Percentiles rank a stretch among this genome's conserved stretches.
Evolutionary conservation across 345 rosid species (phyloP).

Genomic region (Citrus inodora): DNA sequence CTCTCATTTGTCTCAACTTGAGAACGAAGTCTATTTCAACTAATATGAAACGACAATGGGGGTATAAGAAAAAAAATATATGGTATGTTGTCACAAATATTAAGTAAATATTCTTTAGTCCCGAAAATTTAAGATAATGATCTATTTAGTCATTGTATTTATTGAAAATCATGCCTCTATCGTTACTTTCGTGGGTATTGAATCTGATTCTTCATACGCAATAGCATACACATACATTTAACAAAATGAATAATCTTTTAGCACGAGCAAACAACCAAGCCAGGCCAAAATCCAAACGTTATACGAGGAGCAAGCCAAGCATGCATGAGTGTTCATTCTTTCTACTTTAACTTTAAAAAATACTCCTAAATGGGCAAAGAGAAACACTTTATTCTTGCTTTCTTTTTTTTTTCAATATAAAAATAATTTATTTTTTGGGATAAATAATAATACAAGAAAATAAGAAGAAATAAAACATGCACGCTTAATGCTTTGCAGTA

Average conservation of each 20-base stretch:
- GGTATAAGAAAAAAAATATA: not conserved
- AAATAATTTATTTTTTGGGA: no score
- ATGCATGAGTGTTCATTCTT: not conserved
- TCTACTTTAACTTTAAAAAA: not conserved
- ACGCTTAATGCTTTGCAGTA: not conserved
- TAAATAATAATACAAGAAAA: no score
- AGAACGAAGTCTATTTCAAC: not conserved
- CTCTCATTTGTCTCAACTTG: not conserved
- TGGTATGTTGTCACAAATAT: no score
- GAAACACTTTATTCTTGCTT: no score
- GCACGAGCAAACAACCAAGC: conserved; percentile 20
- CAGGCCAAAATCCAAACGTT: conserved; percentile 22
- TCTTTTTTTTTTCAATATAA: no score
- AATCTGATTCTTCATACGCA: no score
- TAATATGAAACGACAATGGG: not conserved
- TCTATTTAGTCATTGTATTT: no score
- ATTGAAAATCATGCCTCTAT: no score
- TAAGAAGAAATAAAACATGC: not conserved
- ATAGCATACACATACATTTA: no score
- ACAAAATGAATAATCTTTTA: conserved; percentile 23
- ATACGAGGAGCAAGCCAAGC: conserved; percentile 6
- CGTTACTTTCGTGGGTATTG: no score
- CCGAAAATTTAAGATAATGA: no score
- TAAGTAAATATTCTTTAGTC: no score
- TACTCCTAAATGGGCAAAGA: not conserved